Conservation (phyloP, 345 rosid species). For the Eucalyptus polyanthemos region DNA sequence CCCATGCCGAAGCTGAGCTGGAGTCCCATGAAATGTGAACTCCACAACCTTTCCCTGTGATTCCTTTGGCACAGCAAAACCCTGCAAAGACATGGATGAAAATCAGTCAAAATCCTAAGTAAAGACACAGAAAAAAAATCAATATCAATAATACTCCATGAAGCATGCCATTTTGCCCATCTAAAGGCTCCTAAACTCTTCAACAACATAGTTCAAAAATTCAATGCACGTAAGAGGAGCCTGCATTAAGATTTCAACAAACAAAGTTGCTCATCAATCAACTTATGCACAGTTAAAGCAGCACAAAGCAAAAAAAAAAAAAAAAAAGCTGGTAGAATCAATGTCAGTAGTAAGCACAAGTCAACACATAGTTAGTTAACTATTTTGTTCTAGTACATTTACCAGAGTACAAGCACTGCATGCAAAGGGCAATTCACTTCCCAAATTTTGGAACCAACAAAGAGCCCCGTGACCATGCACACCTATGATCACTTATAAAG, state of each 20-base stretch:
- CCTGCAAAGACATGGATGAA: conserved; percentile 19
- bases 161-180: neutral
- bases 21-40: conserved; percentile 51
- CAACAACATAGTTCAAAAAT: neutral
- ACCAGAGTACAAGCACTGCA: neutral
- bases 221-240: neutral
- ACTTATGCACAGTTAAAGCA: neutral
- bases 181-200: neutral
- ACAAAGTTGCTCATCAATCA: neutral
- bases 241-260: neutral
- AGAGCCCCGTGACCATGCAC: neutral
- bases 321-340: neutral
- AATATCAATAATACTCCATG: neutral
- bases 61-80: conserved; percentile 77
- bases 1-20: conserved; percentile 70
- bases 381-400: neutral
- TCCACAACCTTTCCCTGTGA: conserved; percentile 61
- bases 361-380: neutral
- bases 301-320: neutral
- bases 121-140: neutral
- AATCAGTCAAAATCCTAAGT: neutral
- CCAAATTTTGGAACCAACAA: neutral
- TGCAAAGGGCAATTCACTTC: neutral
- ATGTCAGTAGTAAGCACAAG: neutral
- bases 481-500: neutral